Conservation (phyloP, 2,329 filamentous ascomycete species). For the Ceratocystis alfenasii region DNA sequence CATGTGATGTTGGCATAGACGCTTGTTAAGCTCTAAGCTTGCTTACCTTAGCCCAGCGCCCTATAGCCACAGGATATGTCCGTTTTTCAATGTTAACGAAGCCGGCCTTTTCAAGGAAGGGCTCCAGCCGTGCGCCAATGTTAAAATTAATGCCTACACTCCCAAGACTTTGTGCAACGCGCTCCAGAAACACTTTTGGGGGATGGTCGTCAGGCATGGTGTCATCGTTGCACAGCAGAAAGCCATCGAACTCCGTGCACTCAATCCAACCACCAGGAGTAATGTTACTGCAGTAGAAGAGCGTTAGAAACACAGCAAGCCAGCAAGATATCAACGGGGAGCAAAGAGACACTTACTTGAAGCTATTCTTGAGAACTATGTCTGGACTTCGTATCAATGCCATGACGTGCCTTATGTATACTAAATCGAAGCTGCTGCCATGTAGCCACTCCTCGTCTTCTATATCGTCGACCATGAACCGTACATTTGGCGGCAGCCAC, state of each 20-base stretch:
- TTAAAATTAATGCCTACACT: conserved; percentile 33
- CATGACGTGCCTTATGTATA: conserved; percentile 41
- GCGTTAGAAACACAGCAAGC: background rate
- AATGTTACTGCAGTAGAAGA: conserved; percentile 21
- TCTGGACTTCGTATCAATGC: conserved; percentile 40
- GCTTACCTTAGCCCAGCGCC: conserved; percentile 35
- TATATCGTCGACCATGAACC: conserved; percentile 51
- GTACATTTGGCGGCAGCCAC: conserved; percentile 47
- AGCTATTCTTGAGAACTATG: conserved; percentile 35
- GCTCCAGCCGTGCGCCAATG: conserved; percentile 29
- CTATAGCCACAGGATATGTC: conserved; percentile 35
- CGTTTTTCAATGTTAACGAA: conserved; percentile 33
- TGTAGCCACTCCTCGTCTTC: conserved; percentile 44
- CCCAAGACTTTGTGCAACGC: conserved; percentile 28
- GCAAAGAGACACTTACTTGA: conserved; percentile 26
- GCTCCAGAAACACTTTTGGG: conserved; percentile 29
- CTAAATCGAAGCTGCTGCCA: conserved; percentile 41
- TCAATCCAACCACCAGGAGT: conserved; percentile 41
- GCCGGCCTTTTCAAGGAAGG: conserved; percentile 32
- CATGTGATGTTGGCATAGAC: background rate
- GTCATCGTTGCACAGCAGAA: conserved; percentile 34
- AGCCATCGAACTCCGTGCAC: conserved; percentile 36
- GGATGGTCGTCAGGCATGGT: conserved; percentile 34
- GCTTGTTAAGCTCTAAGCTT: too few species aligned
- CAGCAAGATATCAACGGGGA: background rate